Percentiles rank a stretch among this genome's conserved stretches.
These are phyloP conservation scores for Coemansia sp. DNA, from an alignment of 192 early-diverging fungal species.

Conservation along the genomic window DNA sequence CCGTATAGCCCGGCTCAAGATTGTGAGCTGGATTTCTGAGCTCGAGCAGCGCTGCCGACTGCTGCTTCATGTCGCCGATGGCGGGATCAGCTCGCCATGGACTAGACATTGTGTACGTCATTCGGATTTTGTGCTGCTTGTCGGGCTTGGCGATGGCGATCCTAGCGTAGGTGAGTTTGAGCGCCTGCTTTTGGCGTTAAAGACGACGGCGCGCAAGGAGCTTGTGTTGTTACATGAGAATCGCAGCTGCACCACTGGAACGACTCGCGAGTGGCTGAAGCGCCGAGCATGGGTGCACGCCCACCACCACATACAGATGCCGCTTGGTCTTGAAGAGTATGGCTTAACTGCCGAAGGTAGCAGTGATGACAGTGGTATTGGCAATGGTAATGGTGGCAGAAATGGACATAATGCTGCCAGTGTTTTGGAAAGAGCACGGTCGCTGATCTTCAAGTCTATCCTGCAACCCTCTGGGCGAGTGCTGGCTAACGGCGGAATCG, in stretches of 20 bases:
- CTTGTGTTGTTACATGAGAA: slow-evolving; percentile 87
- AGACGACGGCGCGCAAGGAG: slow-evolving; percentile 98
- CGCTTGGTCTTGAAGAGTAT: slow-evolving; percentile 24
- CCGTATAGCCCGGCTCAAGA: slow-evolving; percentile 88
- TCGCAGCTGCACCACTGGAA: slow-evolving; percentile 73
- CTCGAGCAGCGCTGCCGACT: slow-evolving; percentile 86
- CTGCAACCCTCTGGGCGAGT: slow-evolving; percentile 26
- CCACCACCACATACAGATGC: slow-evolving; percentile 94
- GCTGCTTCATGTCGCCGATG: slow-evolving; percentile 95
- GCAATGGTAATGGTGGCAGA: not conserved
- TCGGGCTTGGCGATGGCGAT: slow-evolving; percentile 90
- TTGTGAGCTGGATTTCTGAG: slow-evolving; percentile 91
- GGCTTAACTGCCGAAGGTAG: not conserved
- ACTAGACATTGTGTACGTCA: slow-evolving; percentile 95
- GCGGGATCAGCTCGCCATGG: slow-evolving; percentile 87
- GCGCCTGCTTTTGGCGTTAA: slow-evolving; percentile 86
- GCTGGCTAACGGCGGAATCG: slow-evolving; percentile 47
- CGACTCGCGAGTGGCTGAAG: slow-evolving; percentile 91
- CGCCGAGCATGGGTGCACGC: slow-evolving; percentile 92
- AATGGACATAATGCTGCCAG: not conserved
- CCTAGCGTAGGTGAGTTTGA: slow-evolving; percentile 91
- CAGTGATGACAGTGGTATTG: not conserved
- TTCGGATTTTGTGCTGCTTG: slow-evolving; percentile 92
- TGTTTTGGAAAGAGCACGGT: slow-evolving; percentile 12
- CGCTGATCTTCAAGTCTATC: slow-evolving; percentile 18